Evolutionary conservation across 139 green algal species (phyloP).

Genomic region (Picochlorum sp.): DNA sequence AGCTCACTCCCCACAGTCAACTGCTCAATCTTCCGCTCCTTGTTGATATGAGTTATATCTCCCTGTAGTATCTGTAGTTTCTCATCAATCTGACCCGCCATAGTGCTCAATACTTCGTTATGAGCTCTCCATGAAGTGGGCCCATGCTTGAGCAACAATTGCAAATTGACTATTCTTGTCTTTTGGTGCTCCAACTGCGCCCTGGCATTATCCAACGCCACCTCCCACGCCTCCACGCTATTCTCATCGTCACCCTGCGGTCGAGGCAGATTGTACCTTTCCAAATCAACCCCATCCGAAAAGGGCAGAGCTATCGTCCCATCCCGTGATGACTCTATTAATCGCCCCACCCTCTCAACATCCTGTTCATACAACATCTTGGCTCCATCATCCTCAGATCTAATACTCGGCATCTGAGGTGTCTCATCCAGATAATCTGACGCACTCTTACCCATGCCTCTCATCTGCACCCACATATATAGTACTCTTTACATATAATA

Average conservation of each 20-base stretch:
- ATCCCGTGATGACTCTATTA: too few relatives aligned
- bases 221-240: conserved; percentile 47
- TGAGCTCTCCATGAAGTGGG: conserved; percentile 52
- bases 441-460: conserved; percentile 40
- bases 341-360: conserved; percentile 13
- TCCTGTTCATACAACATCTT: conserved; percentile 42
- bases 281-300: conserved; percentile 52
- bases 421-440: conserved; percentile 65
- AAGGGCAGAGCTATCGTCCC: conserved; percentile 10
- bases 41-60: conserved; percentile 53
- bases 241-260: conserved; percentile 22
- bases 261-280: conserved; percentile 52
- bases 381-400: not conserved
- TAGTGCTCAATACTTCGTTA: conserved; percentile 25
- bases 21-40: conserved; percentile 73
- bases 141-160: conserved; percentile 69
- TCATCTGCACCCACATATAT: conserved; percentile 23
- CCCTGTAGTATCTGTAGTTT: conserved; percentile 26
- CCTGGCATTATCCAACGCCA: conserved; percentile 59
- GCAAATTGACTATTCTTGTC: conserved; percentile 62
- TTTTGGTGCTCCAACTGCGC: conserved; percentile 74
- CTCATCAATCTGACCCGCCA: conserved; percentile 12
- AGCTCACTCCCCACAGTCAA: conserved; percentile 13
- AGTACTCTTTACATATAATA: too few relatives aligned
- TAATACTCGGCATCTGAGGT: conserved; percentile 35